Evolutionary conservation across 1,284 basidiomycete genomes (phyloP), one percentile per base, ranked within the genome.

Genomic region (Hypsizygus ulmarius): DNA sequence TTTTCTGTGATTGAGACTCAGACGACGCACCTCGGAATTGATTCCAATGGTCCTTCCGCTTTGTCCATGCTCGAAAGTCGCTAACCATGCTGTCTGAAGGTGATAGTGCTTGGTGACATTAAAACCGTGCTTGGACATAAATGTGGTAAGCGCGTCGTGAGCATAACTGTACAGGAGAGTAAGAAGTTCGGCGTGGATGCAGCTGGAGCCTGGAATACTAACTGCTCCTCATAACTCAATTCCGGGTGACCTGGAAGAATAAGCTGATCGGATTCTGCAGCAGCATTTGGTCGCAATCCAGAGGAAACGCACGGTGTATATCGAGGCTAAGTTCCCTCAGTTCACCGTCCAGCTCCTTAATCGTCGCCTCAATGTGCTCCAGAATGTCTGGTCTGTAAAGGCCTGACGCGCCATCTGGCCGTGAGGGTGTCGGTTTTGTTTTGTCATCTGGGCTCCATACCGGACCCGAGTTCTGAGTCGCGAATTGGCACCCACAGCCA

Each of bases 1-100:
- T n/a, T 27, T 5, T 5, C 11, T 7, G 6, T 10, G 25, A 18
- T 10, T 6, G 11, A 27, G 3, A 9, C 18, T 1, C 8, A 12
- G 32, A 11, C 18, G 18, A 41, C 15, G 45, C 53, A 70, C 72
- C 64, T 93, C 89, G 5, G 84, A 84, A 62, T 89, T 89, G 46
- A 90, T 69, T 2, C 84, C 88, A 39, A 87, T 80, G 2, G 76
- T 77, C 29, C 77, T 72, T 14, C 79, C 77, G 5, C 77, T 78
- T 36, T 68, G 58, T n/a, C 79, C 79, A 53, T 78, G 67, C 4
- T 68, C 65, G 55, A 79, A 90, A 0, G 74, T 73, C 0, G 87
- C 89, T 32, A 73, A 67, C 79, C 86, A 91, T 2, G 87, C 89
- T 1, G 89, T 92, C 16, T 76, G 67, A 15, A 87, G 66, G 51